Evolutionary conservation across 345 rosid genomes (phyloP).

Genomic region (Boechera retrofracta): DNA sequence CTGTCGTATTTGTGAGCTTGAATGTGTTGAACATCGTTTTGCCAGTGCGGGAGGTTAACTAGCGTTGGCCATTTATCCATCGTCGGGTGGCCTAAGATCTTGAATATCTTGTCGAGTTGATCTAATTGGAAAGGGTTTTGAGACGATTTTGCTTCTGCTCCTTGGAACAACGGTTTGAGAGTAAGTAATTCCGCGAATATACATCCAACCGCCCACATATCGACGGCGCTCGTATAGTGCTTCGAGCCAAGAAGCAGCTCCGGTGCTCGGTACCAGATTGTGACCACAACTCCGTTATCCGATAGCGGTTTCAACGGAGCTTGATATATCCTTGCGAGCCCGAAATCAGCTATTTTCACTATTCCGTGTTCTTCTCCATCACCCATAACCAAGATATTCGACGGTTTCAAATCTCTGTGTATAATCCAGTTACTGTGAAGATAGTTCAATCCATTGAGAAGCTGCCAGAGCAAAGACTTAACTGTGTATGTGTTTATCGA

Average conservation of each 20-base stretch:
- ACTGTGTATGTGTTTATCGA: slow-evolving; percentile 78
- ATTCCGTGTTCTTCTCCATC: slow-evolving; percentile 98
- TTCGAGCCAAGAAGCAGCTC: slow-evolving; percentile 98
- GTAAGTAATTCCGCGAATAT: slow-evolving; percentile 96
- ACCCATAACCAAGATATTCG: slow-evolving; percentile 99
- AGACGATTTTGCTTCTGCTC: slow-evolving; percentile 85
- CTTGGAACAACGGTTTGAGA: slow-evolving; percentile 96
- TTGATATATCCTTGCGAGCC: slow-evolving; percentile 95
- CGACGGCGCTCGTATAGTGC: slow-evolving; percentile 97
- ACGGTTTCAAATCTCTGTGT: slow-evolving; percentile 97
- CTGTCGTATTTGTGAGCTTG: slow-evolving; percentile 84
- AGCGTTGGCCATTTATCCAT: slow-evolving; percentile 94
- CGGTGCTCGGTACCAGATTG: slow-evolving; percentile 99
- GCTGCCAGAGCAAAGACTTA: slow-evolving; percentile 96
- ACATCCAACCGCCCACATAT: slow-evolving; percentile 99
- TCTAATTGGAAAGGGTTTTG: slow-evolving; percentile 92
- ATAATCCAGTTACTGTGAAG: slow-evolving; percentile 99
- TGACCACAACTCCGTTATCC: slow-evolving; percentile 97
- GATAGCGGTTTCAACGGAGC: slow-evolving; percentile 84
- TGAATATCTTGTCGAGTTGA: slow-evolving; percentile 98
- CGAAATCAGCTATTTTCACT: slow-evolving; percentile 96
- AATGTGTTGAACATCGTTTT: slow-evolving; percentile 69
- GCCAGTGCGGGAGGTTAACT: slow-evolving; percentile 90
- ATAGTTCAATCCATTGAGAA: slow-evolving; percentile 96
- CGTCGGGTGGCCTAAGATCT: slow-evolving; percentile 96